Evolutionary conservation across 768 basidiomycete species (phyloP), one percentile per base, ranked within the genome.

Genomic region (Podaxis carcinomalis): DNA sequence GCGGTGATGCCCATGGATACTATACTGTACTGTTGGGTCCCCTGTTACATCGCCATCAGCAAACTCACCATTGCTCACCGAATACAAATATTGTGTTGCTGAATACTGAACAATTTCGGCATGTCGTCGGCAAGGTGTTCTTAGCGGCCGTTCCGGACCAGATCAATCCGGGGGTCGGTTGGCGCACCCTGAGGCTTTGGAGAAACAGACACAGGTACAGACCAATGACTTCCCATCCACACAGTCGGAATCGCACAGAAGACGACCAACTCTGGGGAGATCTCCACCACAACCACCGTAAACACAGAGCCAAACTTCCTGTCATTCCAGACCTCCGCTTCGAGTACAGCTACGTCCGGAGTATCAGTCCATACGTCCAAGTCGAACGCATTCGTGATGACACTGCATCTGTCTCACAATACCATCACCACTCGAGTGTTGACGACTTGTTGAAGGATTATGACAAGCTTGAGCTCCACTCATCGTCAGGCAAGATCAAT

Each of bases 291-390:
- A 0, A 90, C 92, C 59, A 73, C 93, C 35, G 93, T 90, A 0
- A 92, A 93, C 58, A 91, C 92, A 11, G 92, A 93, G 73, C 83
- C 88, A 9, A 76, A 54, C 69, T 86, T n/a, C 83, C 84, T 25
- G 68, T 74, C 46, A 85, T 91, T 56, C 89, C 89, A 27, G 90
- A 92, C 69, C 74, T 91, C 39, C 88, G 90, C 27, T 90, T 90
- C 74, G 90, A 92, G 68, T 80, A 83, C 60, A 85, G 83, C 54
- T 92, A 89, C 70, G 62, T 90, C 59, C 80, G 78, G 63, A 88
- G 85, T 64, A 78, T 90, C 63, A 77, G 74, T 25, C 76, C 78
- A 6, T 84, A 78, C 66, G 73, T 86, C 52, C 59, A 60, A 19
- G 40, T 60, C 3, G 59, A 60, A 44, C 51, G 59, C 11, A n/a